Conservation (phyloP, 176 grass and related monocot genomes). For the Cenchrus purpureus region DNA sequence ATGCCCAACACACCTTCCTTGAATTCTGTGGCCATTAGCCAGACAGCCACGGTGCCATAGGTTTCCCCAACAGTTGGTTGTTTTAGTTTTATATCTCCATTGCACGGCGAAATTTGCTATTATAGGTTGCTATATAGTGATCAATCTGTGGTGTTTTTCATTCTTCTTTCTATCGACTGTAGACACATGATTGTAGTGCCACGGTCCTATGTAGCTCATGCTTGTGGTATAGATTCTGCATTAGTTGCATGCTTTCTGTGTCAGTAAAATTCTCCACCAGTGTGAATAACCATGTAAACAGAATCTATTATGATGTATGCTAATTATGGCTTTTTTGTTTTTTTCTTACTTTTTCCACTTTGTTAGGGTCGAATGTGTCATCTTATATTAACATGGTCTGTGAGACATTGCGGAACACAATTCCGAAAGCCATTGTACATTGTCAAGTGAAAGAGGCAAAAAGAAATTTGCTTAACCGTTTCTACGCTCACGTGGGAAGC, state of each 20-base stretch:
- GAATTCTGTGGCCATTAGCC: background rate
- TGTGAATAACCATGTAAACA: background rate
- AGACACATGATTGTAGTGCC: background rate
- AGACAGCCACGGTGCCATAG: background rate
- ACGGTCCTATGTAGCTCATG: background rate
- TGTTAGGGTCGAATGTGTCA: conserved; percentile 91
- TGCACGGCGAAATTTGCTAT: background rate
- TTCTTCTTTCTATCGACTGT: background rate
- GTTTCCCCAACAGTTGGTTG: background rate
- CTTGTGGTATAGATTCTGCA: background rate
- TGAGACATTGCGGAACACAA: conserved; percentile 85
- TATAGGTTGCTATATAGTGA: background rate
- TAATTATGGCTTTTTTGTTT: conserved; percentile 18
- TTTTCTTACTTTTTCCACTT: background rate
- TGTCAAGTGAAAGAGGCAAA: conserved; percentile 98
- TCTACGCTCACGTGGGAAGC: conserved; percentile 94
- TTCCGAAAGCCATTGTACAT: conserved; percentile 93
- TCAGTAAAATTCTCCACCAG: background rate
- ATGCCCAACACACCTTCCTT: background rate
- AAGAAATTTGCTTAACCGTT: conserved; percentile 83
- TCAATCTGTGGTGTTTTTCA: background rate
- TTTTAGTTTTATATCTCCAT: background rate
- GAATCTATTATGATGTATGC: background rate
- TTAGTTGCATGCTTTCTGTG: background rate
- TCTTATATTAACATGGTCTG: conserved; percentile 96